Percentiles rank a stretch among this genome's conserved stretches.
Evolutionary conservation across 2,329 filamentous ascomycete species (phyloP).

Genomic region (Aspergillus nomiae): DNA sequence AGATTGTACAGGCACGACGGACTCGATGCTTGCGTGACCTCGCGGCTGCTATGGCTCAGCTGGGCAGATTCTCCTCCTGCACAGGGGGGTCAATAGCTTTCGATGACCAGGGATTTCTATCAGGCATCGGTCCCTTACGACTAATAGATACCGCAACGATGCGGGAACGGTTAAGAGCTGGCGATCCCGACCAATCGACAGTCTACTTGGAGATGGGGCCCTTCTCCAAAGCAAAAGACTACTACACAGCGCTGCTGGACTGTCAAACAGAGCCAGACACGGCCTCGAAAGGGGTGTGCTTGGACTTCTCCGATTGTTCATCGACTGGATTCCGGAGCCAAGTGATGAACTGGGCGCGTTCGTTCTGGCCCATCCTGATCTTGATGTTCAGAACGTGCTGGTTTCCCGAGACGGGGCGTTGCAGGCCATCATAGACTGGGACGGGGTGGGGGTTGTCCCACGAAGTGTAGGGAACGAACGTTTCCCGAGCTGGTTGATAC

Average conservation of each 20-base stretch:
- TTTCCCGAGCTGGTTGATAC: constrained; percentile 25
- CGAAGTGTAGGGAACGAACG: constrained; percentile 25
- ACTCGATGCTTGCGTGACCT: constrained; percentile 19
- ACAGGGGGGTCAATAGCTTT: constrained; percentile 13
- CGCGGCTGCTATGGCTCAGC: constrained; percentile 23
- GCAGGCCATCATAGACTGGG: constrained; percentile 34
- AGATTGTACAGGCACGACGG: constrained; percentile 5
- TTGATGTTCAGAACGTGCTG: constrained; percentile 34
- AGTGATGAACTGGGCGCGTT: constrained; percentile 12
- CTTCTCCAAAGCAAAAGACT: constrained; percentile 10
- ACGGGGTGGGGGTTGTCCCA: constrained; percentile 26
- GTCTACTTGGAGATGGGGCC: constrained; percentile 16
- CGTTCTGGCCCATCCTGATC: constrained; percentile 32
- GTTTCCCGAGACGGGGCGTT: constrained; percentile 31
- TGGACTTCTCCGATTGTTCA: constrained; percentile 15
- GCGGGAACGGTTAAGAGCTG: constrained; percentile 7
- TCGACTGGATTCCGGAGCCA: constrained; percentile 22
- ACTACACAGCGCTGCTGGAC: constrained; percentile 14
- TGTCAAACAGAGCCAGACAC: neutral
- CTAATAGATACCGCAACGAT: constrained; percentile 14
- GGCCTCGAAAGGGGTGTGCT: constrained; percentile 7
- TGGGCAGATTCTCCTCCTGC: constrained; percentile 19
- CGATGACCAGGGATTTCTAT: constrained; percentile 12
- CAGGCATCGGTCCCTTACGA: constrained; percentile 4
- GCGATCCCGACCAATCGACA: constrained; percentile 14